phyloP scores from a whole-genome alignment of 192 early-diverging fungal species.

The Coemansia sp. region DNA sequence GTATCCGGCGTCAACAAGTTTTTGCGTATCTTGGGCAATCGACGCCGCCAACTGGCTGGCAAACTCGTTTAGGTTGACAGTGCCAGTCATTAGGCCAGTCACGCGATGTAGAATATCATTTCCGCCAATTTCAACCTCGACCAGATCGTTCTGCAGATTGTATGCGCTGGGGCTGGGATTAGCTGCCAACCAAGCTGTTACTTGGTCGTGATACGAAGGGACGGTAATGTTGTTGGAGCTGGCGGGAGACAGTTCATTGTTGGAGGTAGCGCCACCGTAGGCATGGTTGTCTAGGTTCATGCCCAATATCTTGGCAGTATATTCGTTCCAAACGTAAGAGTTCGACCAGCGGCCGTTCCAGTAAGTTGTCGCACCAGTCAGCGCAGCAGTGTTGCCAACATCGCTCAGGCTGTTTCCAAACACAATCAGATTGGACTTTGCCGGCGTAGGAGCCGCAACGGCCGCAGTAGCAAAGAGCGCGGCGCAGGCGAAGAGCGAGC shows the following conservation, averaged over 20 bases:
- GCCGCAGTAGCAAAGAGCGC: slow-evolving; percentile 20
- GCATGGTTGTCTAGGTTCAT: slow-evolving; percentile 38
- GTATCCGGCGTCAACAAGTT: slow-evolving; percentile 35
- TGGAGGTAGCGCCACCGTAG: slow-evolving; percentile 43
- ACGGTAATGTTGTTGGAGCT: slow-evolving; percentile 20
- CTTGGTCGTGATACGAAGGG: slow-evolving; percentile 51
- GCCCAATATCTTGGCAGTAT: slow-evolving; percentile 35
- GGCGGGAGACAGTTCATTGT: slow-evolving; percentile 45
- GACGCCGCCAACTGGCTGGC: slow-evolving; percentile 15
- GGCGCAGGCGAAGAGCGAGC: slow-evolving; percentile 16
- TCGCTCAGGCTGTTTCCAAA: slow-evolving; percentile 51
- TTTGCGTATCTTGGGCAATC: slow-evolving; percentile 29
- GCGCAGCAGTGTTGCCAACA: slow-evolving; percentile 23
- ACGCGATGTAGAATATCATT: slow-evolving; percentile 38
- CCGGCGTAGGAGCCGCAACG: slow-evolving; percentile 26
- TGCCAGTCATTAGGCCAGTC: slow-evolving; percentile 11
- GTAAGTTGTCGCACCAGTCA: slow-evolving; percentile 8
- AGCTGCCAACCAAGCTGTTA: slow-evolving; percentile 14
- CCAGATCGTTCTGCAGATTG: slow-evolving; percentile 39
- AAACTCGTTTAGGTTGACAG: slow-evolving; percentile 19
- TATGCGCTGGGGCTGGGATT: slow-evolving; percentile 32
- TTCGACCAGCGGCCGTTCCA: slow-evolving; percentile 44
- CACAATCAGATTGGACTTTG: slow-evolving; percentile 36
- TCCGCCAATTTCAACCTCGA: slow-evolving; percentile 42
- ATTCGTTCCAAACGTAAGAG: slow-evolving; percentile 53